Conservation (phyloP, 2,329 filamentous ascomycete species). For the Chrysoporthe deuterocubensis region DNA sequence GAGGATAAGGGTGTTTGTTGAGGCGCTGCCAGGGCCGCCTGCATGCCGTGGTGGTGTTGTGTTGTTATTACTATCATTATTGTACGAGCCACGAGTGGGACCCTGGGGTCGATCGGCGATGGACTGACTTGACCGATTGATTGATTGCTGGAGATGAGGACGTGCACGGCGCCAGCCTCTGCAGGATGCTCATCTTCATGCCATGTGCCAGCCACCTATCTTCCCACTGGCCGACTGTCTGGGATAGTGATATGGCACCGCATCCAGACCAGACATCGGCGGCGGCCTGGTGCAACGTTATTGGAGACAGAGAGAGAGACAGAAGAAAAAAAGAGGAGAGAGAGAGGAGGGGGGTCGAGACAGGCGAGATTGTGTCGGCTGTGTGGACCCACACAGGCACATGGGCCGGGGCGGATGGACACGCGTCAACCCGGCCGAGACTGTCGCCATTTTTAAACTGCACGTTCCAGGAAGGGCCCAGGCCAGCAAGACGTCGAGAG, state of each 20-base stretch:
- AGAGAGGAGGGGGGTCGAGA: not conserved
- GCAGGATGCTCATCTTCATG: too few relatives aligned
- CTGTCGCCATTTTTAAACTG: not conserved
- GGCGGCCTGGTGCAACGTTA: not conserved
- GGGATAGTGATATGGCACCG: not conserved
- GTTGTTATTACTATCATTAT: too few relatives aligned
- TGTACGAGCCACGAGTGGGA: too few relatives aligned
- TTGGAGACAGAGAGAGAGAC: not conserved
- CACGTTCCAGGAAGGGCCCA: not conserved
- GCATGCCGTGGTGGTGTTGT: too few relatives aligned
- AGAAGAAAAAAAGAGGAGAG: not conserved
- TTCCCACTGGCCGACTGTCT: not conserved
- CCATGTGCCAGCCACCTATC: too few relatives aligned
- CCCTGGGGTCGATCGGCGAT: too few relatives aligned
- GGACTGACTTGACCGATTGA: too few relatives aligned
- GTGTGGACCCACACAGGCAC: not conserved
- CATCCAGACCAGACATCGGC: not conserved
- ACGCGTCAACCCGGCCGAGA: not conserved
- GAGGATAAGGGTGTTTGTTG: too few relatives aligned
- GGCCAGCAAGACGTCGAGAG: not conserved
- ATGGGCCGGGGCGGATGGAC: not conserved
- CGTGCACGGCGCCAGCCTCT: too few relatives aligned
- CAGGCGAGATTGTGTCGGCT: constrained; percentile 1
- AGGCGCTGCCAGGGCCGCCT: too few relatives aligned
- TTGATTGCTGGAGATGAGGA: too few relatives aligned